A percentile compares a stretch with the other conserved stretches of the same genome.
phyloP scores from a whole-genome alignment of 2,329 filamentous ascomycete genomes.

The Xylaria sp. region DNA sequence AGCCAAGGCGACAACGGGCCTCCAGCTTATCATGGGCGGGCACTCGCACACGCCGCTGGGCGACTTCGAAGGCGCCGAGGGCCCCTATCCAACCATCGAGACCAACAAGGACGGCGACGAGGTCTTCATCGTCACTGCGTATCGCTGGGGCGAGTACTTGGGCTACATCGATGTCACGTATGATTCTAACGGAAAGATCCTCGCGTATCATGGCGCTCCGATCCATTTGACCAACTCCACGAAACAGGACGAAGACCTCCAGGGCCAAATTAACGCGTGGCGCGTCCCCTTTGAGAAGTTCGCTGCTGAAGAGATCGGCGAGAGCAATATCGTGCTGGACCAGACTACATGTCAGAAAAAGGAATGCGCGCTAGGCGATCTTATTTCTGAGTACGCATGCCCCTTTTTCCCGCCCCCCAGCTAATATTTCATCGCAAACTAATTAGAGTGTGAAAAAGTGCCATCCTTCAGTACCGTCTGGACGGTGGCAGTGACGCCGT shows the following conservation, averaged over 20 bases:
- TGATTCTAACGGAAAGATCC: conserved; percentile 67
- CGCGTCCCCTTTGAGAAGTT: conserved; percentile 69
- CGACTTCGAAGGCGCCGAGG: conserved; percentile 65
- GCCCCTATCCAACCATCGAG: conserved; percentile 71
- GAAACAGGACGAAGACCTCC: conserved; percentile 64
- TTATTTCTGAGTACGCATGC: conserved; percentile 59
- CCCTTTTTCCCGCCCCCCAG: background rate
- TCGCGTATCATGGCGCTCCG: conserved; percentile 71
- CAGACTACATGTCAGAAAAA: conserved; percentile 66
- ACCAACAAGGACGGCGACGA: conserved; percentile 70
- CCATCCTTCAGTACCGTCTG: conserved; percentile 69
- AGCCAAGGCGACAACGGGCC: conserved; percentile 67
- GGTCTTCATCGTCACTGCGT: conserved; percentile 74
- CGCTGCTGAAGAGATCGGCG: conserved; percentile 66
- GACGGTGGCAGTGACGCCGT: conserved; percentile 59
- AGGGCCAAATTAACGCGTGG: conserved; percentile 69
- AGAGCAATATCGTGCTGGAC: conserved; percentile 64
- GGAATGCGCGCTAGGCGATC: conserved; percentile 68
- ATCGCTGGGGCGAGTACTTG: conserved; percentile 74
- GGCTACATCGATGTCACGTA: conserved; percentile 75
- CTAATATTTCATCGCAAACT: background rate
- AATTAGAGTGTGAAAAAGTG: conserved; percentile 48
- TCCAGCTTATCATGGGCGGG: conserved; percentile 71
- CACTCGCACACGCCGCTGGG: conserved; percentile 63
- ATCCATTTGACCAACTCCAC: conserved; percentile 72